Evolutionary conservation across 768 basidiomycete genomes (phyloP).

Genomic region (Phaeotremella skinneri): DNA sequence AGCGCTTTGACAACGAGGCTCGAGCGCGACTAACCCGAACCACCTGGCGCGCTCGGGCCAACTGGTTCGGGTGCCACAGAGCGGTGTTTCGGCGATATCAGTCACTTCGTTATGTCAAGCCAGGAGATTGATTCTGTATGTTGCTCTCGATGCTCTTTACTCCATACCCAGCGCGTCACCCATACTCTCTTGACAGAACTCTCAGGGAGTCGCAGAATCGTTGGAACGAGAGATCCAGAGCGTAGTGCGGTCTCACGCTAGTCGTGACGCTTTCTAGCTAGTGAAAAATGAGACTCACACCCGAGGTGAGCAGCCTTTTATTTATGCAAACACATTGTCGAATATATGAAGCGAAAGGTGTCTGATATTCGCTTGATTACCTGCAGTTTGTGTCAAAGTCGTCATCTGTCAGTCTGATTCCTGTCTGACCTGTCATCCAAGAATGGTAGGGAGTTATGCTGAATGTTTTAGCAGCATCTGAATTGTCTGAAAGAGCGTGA

Average conservation of each 20-base stretch:
- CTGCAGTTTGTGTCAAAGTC: conserved; percentile 40
- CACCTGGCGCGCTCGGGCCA: conserved; percentile 6
- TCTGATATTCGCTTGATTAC: conserved; percentile 3
- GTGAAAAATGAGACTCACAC: conserved; percentile 48
- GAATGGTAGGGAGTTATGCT: conserved; percentile 8
- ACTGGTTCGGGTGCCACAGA: not conserved
- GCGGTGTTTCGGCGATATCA: conserved; percentile 12
- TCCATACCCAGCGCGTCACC: no score
- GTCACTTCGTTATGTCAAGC: no score
- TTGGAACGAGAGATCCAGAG: no score
- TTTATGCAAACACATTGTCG: not conserved
- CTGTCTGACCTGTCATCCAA: not conserved
- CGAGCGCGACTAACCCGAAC: not conserved
- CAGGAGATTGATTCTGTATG: no score
- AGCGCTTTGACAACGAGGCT: no score
- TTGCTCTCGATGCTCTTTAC: not conserved
- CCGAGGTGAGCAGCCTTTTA: conserved; percentile 40
- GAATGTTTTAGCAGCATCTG: conserved; percentile 40
- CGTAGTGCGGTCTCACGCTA: no score
- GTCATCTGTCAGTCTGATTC: conserved; percentile 35
- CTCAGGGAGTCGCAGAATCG: no score
- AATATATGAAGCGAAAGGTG: not conserved
- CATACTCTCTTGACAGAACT: no score
- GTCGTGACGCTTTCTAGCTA: no score
- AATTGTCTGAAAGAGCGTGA: conserved; percentile 51